Evolutionary conservation across 257 asterid species (phyloP).

Genomic region (Penstemon eatonii): DNA sequence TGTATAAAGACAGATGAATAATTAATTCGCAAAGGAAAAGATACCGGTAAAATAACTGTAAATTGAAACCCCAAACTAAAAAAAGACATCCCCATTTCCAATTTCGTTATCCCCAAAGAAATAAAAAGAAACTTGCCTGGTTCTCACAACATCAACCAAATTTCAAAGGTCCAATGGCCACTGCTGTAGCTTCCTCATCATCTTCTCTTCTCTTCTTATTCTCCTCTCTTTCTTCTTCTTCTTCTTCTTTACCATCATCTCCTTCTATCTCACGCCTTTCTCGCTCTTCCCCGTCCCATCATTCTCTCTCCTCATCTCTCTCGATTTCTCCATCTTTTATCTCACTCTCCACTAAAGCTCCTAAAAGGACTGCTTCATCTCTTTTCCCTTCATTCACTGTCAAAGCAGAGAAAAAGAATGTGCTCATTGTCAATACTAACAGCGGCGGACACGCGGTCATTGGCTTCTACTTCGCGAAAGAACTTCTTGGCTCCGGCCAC

Average conservation of each 20-base stretch:
- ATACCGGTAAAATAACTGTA: slow-evolving; percentile 28
- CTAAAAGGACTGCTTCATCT: slow-evolving; percentile 35
- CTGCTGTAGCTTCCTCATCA: slow-evolving; percentile 57
- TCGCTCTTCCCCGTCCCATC: slow-evolving; percentile 37
- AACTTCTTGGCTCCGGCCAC: slow-evolving; percentile 77
- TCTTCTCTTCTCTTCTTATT: slow-evolving; percentile 41
- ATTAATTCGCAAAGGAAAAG: neutral
- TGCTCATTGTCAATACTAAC: slow-evolving; percentile 79
- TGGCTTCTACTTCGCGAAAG: slow-evolving; percentile 89
- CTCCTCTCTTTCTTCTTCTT: slow-evolving; percentile 20
- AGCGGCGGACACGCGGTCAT: slow-evolving; percentile 95
- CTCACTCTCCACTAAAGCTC: slow-evolving; percentile 27
- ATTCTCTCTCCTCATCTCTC: slow-evolving; percentile 50
- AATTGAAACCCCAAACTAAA: slow-evolving; percentile 23
- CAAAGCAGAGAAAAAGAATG: slow-evolving; percentile 77
- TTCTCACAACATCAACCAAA: slow-evolving; percentile 25
- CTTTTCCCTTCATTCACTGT: slow-evolving; percentile 39
- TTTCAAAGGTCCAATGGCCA: slow-evolving; percentile 53
- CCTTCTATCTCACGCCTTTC: slow-evolving; percentile 47
- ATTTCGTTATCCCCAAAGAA: slow-evolving; percentile 18
- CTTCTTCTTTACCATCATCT: slow-evolving; percentile 42
- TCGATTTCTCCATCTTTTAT: slow-evolving; percentile 55
- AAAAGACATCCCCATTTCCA: slow-evolving; percentile 3
- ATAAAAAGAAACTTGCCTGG: slow-evolving; percentile 7
- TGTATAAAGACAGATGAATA: neutral